These are phyloP conservation scores for Phytophthora pseudosyringae DNA, from an alignment of 352 stramenopile species.

Conservation along the genomic window DNA sequence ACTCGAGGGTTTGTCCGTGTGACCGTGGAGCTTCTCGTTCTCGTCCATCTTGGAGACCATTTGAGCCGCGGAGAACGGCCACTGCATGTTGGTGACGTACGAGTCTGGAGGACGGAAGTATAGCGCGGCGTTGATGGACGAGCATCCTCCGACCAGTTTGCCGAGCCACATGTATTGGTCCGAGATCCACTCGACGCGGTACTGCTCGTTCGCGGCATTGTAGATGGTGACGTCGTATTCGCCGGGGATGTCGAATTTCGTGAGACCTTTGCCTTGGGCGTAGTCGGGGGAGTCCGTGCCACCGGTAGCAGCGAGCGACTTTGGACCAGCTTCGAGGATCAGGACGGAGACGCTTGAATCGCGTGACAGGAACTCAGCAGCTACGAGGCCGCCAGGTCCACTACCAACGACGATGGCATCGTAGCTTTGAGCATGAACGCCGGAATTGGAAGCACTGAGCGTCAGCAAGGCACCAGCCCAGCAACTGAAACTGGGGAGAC, in stretches of 20 bases:
- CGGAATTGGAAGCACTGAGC: background rate
- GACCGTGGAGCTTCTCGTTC: constrained; percentile 52
- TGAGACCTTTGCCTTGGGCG: constrained; percentile 43
- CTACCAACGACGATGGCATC: constrained; percentile 66
- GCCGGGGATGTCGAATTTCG: constrained; percentile 76
- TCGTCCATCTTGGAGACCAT: constrained; percentile 71
- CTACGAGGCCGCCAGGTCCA: constrained; percentile 62
- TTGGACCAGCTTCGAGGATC: constrained; percentile 60
- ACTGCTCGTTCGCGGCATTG: constrained; percentile 48
- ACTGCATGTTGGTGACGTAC: constrained; percentile 50
- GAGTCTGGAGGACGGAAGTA: constrained; percentile 74
- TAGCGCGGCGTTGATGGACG: constrained; percentile 84
- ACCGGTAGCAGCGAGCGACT: constrained; percentile 49
- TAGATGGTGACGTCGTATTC: constrained; percentile 62
- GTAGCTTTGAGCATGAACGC: constrained; percentile 41
- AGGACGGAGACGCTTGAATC: constrained; percentile 59
- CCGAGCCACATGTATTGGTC: constrained; percentile 63
- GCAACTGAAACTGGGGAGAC: constrained; percentile 2
- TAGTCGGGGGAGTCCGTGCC: constrained; percentile 57
- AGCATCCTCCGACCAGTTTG: constrained; percentile 84
- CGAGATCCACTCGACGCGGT: constrained; percentile 58
- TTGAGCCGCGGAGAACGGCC: constrained; percentile 59
- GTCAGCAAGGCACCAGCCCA: constrained; percentile 20
- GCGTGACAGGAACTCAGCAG: constrained; percentile 62
- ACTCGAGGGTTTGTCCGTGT: constrained; percentile 54